Conservation (phyloP, 129 eudicot genomes). For the Dittrichia graveolens region DNA sequence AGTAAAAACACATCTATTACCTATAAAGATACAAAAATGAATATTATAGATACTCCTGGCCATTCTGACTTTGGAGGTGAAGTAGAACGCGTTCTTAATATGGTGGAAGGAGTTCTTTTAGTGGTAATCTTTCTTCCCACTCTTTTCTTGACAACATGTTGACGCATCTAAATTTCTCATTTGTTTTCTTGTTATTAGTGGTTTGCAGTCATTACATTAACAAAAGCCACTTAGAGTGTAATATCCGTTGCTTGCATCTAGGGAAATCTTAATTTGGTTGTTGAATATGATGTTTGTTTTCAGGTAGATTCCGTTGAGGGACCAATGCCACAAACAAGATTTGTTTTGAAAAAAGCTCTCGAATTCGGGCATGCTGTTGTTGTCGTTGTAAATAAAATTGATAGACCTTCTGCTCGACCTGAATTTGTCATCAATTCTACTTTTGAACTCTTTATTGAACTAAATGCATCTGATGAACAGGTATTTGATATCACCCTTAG, state of each 20-base stretch:
- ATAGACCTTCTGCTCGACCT: constrained; percentile 97
- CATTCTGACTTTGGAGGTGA: constrained; percentile 99
- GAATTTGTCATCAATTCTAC: constrained; percentile 94
- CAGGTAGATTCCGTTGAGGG: constrained; percentile 99
- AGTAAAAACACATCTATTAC: constrained; percentile 97
- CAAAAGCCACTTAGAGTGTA: background rate
- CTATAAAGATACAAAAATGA: constrained; percentile 85
- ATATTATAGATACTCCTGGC: constrained; percentile 96
- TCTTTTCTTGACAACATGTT: background rate
- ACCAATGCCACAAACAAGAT: constrained; percentile 99
- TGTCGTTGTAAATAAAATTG: constrained; percentile 91
- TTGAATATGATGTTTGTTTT: constrained; percentile 27
- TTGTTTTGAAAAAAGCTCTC: constrained; percentile 94
- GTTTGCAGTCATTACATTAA: background rate
- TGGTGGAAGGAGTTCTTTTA: constrained; percentile 96
- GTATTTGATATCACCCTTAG: constrained; percentile 33
- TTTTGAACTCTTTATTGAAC: constrained; percentile 94
- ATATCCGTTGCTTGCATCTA: background rate
- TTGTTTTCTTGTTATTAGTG: background rate
- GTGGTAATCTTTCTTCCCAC: constrained; percentile 55
- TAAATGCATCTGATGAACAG: constrained; percentile 99
- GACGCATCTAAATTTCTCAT: background rate
- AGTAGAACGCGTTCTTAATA: constrained; percentile 95
- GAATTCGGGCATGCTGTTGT: constrained; percentile 98
- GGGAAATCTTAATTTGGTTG: background rate